These are phyloP conservation scores for Termitomyces sp. DNA, from an alignment of 768 basidiomycete genomes.

Conservation along the genomic window DNA sequence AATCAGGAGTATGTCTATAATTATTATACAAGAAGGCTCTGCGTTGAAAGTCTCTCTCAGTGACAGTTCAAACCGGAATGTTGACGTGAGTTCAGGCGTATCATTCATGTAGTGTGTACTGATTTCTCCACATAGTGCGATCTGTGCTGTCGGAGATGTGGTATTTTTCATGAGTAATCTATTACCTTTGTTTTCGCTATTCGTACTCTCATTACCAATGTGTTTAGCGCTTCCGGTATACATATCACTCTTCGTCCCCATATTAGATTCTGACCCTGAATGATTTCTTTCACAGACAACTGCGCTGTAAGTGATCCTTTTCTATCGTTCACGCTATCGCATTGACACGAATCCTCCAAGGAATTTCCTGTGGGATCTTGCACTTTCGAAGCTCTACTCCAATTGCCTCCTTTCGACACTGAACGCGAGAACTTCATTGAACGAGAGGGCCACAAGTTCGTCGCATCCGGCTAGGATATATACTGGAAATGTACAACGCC, in stretches of 20 bases:
- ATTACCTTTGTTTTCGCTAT: background rate
- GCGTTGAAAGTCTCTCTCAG: background rate
- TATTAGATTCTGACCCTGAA: too few species aligned
- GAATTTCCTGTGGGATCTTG: slow-evolving; percentile 49
- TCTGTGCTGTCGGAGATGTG: slow-evolving; percentile 41
- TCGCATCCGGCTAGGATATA: too few species aligned
- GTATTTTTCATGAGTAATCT: slow-evolving; percentile 41
- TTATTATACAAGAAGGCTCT: background rate
- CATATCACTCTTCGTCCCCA: background rate
- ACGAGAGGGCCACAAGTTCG: slow-evolving; percentile 17
- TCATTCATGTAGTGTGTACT: background rate
- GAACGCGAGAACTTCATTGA: slow-evolving; percentile 37
- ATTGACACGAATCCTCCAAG: slow-evolving; percentile 14
- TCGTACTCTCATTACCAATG: background rate
- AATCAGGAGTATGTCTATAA: slow-evolving; percentile 22
- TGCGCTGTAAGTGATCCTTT: slow-evolving; percentile 36
- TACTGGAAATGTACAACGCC: too few species aligned
- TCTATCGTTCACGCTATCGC: background rate
- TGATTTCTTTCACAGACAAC: slow-evolving; percentile 29
- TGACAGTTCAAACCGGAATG: slow-evolving; percentile 44
- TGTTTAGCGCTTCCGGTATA: slow-evolving; percentile 33
- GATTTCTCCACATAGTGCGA: slow-evolving; percentile 21
- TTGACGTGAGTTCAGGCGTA: slow-evolving; percentile 27
- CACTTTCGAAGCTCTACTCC: slow-evolving; percentile 44
- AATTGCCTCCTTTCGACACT: slow-evolving; percentile 48